phyloP scores from a whole-genome alignment of 2,329 filamentous ascomycete species.

The Cladorrhinum sp. region DNA sequence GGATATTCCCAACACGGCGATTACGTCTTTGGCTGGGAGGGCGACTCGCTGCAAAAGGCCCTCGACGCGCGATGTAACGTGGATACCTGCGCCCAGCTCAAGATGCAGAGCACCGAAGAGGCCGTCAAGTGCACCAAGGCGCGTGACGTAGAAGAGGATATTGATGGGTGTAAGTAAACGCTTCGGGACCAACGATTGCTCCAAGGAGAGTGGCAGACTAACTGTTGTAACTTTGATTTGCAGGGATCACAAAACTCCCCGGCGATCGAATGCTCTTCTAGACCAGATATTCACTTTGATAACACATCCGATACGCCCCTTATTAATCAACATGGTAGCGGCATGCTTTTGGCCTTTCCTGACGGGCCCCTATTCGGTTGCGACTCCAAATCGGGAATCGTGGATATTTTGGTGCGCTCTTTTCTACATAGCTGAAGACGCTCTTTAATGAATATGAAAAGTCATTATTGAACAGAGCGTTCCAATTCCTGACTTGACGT shows the following conservation, averaged over 20 bases:
- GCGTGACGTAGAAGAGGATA: slow-evolving; percentile 12
- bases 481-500: too few relatives aligned
- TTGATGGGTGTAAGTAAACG: slow-evolving; percentile 26
- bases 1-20: slow-evolving; percentile 20
- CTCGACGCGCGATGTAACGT: slow-evolving; percentile 17
- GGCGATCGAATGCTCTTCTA: neutral
- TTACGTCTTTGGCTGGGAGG: slow-evolving; percentile 20
- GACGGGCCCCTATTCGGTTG: too few relatives aligned
- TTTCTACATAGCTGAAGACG: too few relatives aligned
- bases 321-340: neutral
- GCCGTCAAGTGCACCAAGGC: slow-evolving; percentile 16
- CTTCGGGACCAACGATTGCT: neutral
- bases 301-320: neutral
- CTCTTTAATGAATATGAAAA: too few relatives aligned
- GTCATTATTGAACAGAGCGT: too few relatives aligned
- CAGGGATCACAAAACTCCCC: neutral
- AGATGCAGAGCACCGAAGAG: slow-evolving; percentile 19
- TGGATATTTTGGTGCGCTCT: too few relatives aligned
- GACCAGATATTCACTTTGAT: neutral
- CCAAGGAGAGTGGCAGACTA: neutral
- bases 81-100: slow-evolving; percentile 11
- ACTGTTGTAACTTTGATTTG: neutral
- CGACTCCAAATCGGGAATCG: too few relatives aligned
- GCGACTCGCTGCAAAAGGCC: slow-evolving; percentile 13
- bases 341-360: too few relatives aligned